Conservation (phyloP, 129 eudicot species). For the Pseudognaphalium luteoalbum region DNA sequence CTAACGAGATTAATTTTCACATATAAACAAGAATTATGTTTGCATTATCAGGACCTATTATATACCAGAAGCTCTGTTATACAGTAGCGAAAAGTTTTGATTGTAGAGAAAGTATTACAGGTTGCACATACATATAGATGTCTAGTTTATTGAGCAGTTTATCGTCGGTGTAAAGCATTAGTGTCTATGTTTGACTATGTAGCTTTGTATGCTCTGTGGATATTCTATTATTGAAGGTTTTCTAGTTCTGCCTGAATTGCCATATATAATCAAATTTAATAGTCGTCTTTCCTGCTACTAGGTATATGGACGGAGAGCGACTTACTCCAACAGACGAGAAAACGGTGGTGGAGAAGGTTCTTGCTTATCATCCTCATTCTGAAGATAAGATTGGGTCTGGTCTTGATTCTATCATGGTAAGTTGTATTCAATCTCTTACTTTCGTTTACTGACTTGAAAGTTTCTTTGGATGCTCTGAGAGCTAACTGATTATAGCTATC, state of each 20-base stretch:
- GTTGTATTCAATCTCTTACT: constrained; percentile 16
- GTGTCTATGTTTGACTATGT: not conserved
- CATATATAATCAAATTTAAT: not conserved
- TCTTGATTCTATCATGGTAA: constrained; percentile 80
- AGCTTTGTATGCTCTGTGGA: not conserved
- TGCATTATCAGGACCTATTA: not conserved
- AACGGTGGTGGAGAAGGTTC: constrained; percentile 70
- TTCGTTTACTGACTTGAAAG: not conserved
- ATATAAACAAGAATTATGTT: not conserved
- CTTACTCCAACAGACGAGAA: constrained; percentile 70
- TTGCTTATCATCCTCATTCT: constrained; percentile 82
- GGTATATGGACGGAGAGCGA: constrained; percentile 86
- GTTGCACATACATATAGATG: not conserved
- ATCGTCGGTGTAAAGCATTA: not conserved
- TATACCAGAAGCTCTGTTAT: not conserved
- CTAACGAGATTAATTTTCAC: not conserved
- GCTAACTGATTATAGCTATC: not conserved
- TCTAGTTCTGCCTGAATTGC: not conserved
- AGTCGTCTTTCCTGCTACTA: constrained; percentile 21
- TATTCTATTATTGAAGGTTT: not conserved
- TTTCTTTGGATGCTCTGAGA: not conserved
- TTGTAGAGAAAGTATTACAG: not conserved
- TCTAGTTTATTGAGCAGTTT: not conserved
- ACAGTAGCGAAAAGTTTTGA: not conserved
- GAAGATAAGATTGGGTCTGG: constrained; percentile 92